Evolutionary conservation across 1,139 yeast genomes (phyloP), one percentile per base, ranked within the genome.

Genomic region (Martiniozyma asiatica): DNA sequence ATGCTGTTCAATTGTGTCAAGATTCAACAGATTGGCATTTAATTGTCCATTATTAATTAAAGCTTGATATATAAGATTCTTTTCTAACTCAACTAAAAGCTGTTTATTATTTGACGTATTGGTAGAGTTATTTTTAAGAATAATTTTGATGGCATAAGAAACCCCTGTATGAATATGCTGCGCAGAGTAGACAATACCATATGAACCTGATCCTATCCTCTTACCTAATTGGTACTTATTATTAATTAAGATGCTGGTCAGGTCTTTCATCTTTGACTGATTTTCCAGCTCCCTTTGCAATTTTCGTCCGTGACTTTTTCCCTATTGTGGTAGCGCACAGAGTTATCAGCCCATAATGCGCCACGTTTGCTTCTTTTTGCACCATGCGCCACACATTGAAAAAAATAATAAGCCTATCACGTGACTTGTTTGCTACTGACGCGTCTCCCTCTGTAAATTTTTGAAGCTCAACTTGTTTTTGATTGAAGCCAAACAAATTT

Each of bases 171-270:
- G 44, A 11, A 63, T 41, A 48, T 81, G 78, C 41, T 63, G 58
- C 6, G 84, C 87, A 12, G 71, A 62, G 55, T 79, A 84, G 10
- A 85, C 93, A 19, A 80, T 63, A 3, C 95, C 95, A 48, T 79
- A 84, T 14, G 94, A 85, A 23, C 96, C 95, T 1, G 92, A 71
- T 11, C 96, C 95, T n/a, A 82, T 65, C 38, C 74, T 71, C 34
- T 57, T 58, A 31, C 64, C 49, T 24, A 78, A 61, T 36, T 56
- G 59, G 44, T 62, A 65, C 28, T 61, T 59, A 45, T 59, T 56
- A 42, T 65, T 61, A 29, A 67, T 34, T 5, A 48, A 42, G 3
- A 53, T 39, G 20, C 45, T 46, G 2, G 52, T 35, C 9, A 51
- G 39, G 24, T 45, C 47, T 32, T 41, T 44, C 51, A 46, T 46